Conservation (phyloP, 2,329 filamentous ascomycete species). For the Stemphylium vesicarium region DNA sequence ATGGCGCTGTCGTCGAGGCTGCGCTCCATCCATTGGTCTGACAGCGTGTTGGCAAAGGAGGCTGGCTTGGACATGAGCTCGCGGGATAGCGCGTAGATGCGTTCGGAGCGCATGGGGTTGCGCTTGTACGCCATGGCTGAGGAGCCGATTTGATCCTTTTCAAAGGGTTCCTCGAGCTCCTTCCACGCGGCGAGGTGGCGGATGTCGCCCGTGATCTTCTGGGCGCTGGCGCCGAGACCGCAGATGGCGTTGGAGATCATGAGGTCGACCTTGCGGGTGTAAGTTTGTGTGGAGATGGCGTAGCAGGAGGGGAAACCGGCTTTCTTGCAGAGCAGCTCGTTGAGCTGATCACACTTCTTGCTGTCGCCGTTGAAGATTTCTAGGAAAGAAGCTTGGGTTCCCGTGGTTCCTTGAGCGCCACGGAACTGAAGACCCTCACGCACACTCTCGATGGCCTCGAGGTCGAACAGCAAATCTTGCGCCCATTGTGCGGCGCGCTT, state of each 20-base stretch:
- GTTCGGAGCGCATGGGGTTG: conserved; percentile 65
- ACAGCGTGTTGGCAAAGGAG: conserved; percentile 67
- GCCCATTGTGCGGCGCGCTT: conserved; percentile 75
- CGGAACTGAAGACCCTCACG: conserved; percentile 75
- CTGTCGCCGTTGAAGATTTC: conserved; percentile 69
- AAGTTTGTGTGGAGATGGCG: conserved; percentile 74
- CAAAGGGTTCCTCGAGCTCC: conserved; percentile 85
- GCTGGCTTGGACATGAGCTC: conserved; percentile 62
- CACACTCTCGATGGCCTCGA: conserved; percentile 73
- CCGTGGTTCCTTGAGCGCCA: conserved; percentile 60
- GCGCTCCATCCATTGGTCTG: conserved; percentile 78
- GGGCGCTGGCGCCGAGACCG: conserved; percentile 78
- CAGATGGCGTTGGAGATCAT: conserved; percentile 80
- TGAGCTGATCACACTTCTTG: conserved; percentile 65
- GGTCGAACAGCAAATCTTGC: conserved; percentile 76
- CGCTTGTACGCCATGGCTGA: conserved; percentile 69
- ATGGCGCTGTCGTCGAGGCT: conserved; percentile 80
- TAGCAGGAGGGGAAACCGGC: conserved; percentile 68
- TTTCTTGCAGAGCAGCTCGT: conserved; percentile 69
- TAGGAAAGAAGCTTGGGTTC: conserved; percentile 69
- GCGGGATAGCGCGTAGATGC: conserved; percentile 65
- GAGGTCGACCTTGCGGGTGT: conserved; percentile 82
- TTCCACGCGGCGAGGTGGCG: conserved; percentile 76
- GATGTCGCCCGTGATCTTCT: conserved; percentile 77
- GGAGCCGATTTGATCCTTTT: conserved; percentile 67